Conservation (phyloP, 441 rosid species). For the Omphalea diandra region DNA sequence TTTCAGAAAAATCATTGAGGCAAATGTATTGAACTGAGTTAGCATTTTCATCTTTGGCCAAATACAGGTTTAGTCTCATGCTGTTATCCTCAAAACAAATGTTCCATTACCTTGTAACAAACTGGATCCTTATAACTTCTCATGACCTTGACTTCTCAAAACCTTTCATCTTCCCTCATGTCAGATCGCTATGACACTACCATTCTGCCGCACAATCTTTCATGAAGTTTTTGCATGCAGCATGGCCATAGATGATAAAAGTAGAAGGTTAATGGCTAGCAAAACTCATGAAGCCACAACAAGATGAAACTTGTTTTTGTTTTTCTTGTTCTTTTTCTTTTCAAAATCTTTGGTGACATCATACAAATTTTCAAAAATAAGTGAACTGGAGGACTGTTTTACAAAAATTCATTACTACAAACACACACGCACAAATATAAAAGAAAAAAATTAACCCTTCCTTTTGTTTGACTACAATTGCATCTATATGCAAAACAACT, state of each 20-base stretch:
- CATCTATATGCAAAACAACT: neutral
- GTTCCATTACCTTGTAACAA: conserved; percentile 38
- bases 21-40: neutral
- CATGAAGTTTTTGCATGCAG: conserved; percentile 35
- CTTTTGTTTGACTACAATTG: neutral
- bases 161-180: conserved; percentile 36
- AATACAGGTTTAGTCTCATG: conserved; percentile 23
- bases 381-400: neutral
- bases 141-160: conserved; percentile 40
- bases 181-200: conserved; percentile 39
- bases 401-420: neutral
- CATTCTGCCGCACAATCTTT: conserved; percentile 38
- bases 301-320: no score
- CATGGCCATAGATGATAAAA: conserved; percentile 35
- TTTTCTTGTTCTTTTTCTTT: conserved; percentile 3
- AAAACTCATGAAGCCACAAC: conserved; percentile 27
- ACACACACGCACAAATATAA: neutral
- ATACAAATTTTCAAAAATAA: conserved; percentile 4
- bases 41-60: neutral
- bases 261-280: conserved; percentile 30
- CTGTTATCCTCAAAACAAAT: conserved; percentile 25
- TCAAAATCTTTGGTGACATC: neutral
- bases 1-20: conserved; percentile 2
- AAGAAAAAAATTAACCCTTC: neutral
- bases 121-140: conserved; percentile 33